Evolutionary conservation across 345 rosid species (phyloP), one percentile per base, ranked within the genome.

Genomic region (Theobroma cacao): DNA sequence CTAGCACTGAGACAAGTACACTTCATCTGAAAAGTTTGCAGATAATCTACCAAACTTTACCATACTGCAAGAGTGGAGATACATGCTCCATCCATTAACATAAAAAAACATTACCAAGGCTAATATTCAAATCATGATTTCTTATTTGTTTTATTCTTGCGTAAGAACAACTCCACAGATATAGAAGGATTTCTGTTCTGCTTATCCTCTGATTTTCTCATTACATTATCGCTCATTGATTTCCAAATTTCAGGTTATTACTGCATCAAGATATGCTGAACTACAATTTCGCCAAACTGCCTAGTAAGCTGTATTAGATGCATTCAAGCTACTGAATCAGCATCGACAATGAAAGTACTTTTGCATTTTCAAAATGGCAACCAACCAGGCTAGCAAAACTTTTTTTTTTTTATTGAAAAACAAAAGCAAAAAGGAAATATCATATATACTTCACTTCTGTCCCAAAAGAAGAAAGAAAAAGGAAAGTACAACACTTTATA

Each of bases 191-290:
- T 26, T 60, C 10, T 61, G 0, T 4, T 8, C 36, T 7, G 50
- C 26, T 24, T 52, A 2, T 6, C 14, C 40, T 20, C 17, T 26
- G 41, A 30, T 66, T 74, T 40, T 28, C 8, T 7, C 15, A 34
- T 63, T 48, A 63, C 3, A 9, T n/a, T 33, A 36, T 73, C 22
- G 62, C 7, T 31, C 52, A 38, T 14, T 53, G 36, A 11, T 47
- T 63, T 79, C 13, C 20, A 17, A 55, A 50, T 15, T 60, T 59
- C 69, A 20, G n/a, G 53, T 26, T 36, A 31, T 34, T 75, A 60
- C 72, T 34, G 50, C 31, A 67, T 41, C 47, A n/a, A 67, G 7
- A 64, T 70, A 65, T 53, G 17, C 50, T 33, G 56, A 80, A 76
- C 24, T 52, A 34, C 33, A 69, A 53, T n/a, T 14, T 20, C 33